Conservation (phyloP, 2,329 filamentous ascomycete genomes). For the Fusarium stilboides region DNA sequence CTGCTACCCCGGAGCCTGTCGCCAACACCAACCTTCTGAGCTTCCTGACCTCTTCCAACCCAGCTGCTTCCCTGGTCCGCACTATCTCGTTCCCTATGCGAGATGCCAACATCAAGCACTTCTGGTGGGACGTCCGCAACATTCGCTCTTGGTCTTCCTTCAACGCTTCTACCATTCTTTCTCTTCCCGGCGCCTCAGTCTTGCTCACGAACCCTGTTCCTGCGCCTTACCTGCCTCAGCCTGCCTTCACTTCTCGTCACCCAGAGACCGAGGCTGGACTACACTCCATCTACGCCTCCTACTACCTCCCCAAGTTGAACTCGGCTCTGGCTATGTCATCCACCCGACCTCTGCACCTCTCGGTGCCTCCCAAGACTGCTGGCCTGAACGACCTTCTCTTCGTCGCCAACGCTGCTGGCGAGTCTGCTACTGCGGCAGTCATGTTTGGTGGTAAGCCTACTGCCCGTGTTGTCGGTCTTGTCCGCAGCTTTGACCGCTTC, state of each 20-base stretch:
- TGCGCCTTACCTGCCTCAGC: constrained; percentile 71
- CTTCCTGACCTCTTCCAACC: constrained; percentile 85
- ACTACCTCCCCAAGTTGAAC: constrained; percentile 91
- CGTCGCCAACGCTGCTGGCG: constrained; percentile 73
- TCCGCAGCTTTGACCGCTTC: constrained; percentile 93
- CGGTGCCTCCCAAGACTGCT: constrained; percentile 57
- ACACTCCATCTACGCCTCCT: constrained; percentile 80
- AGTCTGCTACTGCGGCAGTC: constrained; percentile 69
- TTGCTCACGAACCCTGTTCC: constrained; percentile 81
- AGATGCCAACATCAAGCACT: constrained; percentile 82
- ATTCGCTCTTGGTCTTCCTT: constrained; percentile 88
- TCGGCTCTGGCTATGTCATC: constrained; percentile 84
- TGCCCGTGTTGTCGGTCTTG: constrained; percentile 82
- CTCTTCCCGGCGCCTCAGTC: constrained; percentile 79
- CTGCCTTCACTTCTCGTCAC: constrained; percentile 71
- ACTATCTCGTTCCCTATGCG: constrained; percentile 79
- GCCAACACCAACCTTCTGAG: constrained; percentile 79
- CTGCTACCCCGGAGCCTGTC: constrained; percentile 61
- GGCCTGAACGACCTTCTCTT: constrained; percentile 71
- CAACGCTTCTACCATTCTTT: constrained; percentile 78
- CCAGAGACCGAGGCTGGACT: constrained; percentile 86
- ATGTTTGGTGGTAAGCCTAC: constrained; percentile 65
- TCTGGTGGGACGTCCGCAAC: constrained; percentile 97
- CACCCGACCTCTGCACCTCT: constrained; percentile 72
- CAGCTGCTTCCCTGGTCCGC: constrained; percentile 85